Percentiles rank a stretch among this genome's conserved stretches.
Evolutionary conservation across 352 stramenopile genomes (phyloP).

Genomic region (Phytophthora cryptogea): DNA sequence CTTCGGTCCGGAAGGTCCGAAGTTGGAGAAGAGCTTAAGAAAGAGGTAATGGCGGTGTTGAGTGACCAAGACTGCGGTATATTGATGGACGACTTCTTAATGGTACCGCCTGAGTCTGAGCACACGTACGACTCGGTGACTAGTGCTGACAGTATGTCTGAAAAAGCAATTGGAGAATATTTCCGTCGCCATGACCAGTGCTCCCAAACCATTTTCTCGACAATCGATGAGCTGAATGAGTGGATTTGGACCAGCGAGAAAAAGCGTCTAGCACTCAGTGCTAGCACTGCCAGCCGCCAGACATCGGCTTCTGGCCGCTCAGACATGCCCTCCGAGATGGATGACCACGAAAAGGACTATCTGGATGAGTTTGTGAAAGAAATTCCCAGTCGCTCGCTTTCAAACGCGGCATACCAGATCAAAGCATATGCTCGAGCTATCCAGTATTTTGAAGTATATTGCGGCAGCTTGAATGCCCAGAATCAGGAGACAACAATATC

Average conservation of each 20-base stretch:
- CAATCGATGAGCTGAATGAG: slow-evolving; percentile 87
- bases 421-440: slow-evolving; percentile 73
- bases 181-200: slow-evolving; percentile 86
- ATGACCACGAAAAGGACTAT: slow-evolving; percentile 80
- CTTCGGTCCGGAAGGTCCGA: slow-evolving; percentile 64
- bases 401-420: slow-evolving; percentile 69
- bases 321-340: slow-evolving; percentile 55
- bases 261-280: slow-evolving; percentile 68
- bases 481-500: slow-evolving; percentile 22
- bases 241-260: slow-evolving; percentile 89
- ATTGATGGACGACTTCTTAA: slow-evolving; percentile 55
- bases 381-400: slow-evolving; percentile 68
- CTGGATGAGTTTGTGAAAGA: slow-evolving; percentile 79
- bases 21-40: slow-evolving; percentile 75
- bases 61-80: slow-evolving; percentile 69
- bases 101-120: slow-evolving; percentile 35
- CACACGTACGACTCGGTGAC: slow-evolving; percentile 21
- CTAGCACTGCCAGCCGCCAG: slow-evolving; percentile 48
- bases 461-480: slow-evolving; percentile 51
- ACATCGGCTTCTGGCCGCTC: slow-evolving; percentile 42
- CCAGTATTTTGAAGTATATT: slow-evolving; percentile 80
- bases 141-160: slow-evolving; percentile 3
- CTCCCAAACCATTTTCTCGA: slow-evolving; percentile 85
- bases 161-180: slow-evolving; percentile 51
- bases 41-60: slow-evolving; percentile 82